A percentile compares a stretch with the other conserved stretches of the same genome.
These are phyloP conservation scores for Phytophthora litchii DNA, from an alignment of 352 stramenopile species.

Conservation along the genomic window DNA sequence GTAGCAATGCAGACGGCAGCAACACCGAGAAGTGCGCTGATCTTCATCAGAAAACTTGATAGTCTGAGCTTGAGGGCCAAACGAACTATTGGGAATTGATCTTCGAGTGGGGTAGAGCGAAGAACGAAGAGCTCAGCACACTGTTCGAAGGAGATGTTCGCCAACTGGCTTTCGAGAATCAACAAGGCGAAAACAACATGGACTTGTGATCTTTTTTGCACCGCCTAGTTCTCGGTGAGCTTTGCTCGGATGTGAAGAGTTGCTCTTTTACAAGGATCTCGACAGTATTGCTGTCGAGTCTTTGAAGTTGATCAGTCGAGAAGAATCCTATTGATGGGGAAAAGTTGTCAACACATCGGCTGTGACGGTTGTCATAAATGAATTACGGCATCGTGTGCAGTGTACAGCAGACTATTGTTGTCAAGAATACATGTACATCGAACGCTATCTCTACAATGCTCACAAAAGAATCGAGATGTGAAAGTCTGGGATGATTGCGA, in stretches of 20 bases:
- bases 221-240: neutral
- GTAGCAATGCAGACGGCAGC: neutral
- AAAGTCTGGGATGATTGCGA: too few species aligned
- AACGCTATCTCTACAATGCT: too few species aligned
- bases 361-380: too few species aligned
- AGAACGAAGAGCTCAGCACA: constrained; percentile 2
- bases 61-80: neutral
- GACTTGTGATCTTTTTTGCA: neutral
- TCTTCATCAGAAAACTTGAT: neutral
- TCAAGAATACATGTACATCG: too few species aligned
- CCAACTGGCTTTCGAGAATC: constrained; percentile 10
- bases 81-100: constrained; percentile 2
- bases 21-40: neutral
- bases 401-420: too few species aligned
- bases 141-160: constrained; percentile 1
- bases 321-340: too few species aligned
- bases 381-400: too few species aligned
- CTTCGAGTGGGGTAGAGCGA: neutral
- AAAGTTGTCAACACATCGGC: constrained; percentile 1
- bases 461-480: too few species aligned
- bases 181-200: neutral
- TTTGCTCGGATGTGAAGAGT: constrained; percentile 7
- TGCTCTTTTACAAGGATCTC: constrained; percentile 2
- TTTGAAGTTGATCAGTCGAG: neutral
- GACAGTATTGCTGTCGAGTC: neutral